Evolutionary conservation across 345 rosid genomes (phyloP), one percentile per base, ranked within the genome.

Genomic region (Eucalyptus guilfoylei): DNA sequence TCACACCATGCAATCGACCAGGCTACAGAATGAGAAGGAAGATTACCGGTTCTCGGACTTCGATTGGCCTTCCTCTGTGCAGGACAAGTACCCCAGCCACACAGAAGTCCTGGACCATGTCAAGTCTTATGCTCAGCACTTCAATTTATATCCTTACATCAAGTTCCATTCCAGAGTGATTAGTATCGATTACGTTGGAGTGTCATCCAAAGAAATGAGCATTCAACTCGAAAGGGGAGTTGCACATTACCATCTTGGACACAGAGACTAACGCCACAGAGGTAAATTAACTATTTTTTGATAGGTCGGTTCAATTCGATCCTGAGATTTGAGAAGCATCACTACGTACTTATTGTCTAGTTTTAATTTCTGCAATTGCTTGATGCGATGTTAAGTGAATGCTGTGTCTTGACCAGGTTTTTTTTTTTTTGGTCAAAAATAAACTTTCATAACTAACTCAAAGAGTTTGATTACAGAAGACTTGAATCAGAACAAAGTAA

Each of bases 191-290:
- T 92, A 91, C 89, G 89, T 90, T 5, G 95, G 95, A 28, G 90
- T 85, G 87, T n/a, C 86, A 24, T 14, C 24, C 13, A 86, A 89
- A 89, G 93, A 94, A 91, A 90, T 92, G 89, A 62, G 90, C 93
- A n/a, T 94, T 93, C 80, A 88, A 91, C 83, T 88, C 92, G 24
- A 58, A 69, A 28, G 93, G 94, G 76, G 92, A 91, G 80, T 94
- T 93, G 93, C 91, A 89, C 12, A 14, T 94, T 15, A 24, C 16
- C 17, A 92, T 93, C 14, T 88, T 92, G 28, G 87, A 92, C 81
- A 83, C 37, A 80, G 72, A 86, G 72, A 89, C 34, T 81, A 14
- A 62, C 49, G 23, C 80, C 17, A 54, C 48, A 6, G 87, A 92
- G 91, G 93, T 92, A 76, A 32, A 19, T 7, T 34, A 69, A 40